Percentiles rank a stretch among this genome's conserved stretches.
phyloP scores from a whole-genome alignment of 2,329 filamentous ascomycete species.

The Exophiala calicioides region DNA sequence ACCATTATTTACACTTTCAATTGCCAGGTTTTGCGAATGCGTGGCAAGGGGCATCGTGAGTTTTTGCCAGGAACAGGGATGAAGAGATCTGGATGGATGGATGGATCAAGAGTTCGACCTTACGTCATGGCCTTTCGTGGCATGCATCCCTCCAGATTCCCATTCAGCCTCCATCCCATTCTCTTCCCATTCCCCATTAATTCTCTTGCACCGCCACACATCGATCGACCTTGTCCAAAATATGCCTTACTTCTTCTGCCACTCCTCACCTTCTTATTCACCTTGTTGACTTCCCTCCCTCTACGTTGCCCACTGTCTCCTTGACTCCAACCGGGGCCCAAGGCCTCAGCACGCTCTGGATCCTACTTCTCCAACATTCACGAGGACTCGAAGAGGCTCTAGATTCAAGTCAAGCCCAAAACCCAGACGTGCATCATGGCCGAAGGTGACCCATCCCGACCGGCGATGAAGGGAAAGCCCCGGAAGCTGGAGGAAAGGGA shows the following conservation, averaged over 20 bases:
- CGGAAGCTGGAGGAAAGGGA: constrained; percentile 35
- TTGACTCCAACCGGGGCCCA: too few species aligned
- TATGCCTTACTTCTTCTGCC: neutral
- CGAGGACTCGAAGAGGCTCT: too few species aligned
- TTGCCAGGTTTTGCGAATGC: neutral
- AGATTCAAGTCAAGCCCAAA: too few species aligned
- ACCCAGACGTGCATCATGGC: too few species aligned
- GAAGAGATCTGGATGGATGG: neutral
- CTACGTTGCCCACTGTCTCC: too few species aligned
- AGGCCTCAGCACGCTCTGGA: too few species aligned
- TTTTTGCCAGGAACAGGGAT: constrained; percentile 10
- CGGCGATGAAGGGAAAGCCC: constrained; percentile 14
- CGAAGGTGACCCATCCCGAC: constrained; percentile 10
- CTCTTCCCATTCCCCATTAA: constrained; percentile 9
- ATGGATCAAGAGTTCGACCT: too few species aligned
- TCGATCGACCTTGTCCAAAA: neutral
- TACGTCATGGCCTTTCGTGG: constrained; percentile 9
- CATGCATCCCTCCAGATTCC: neutral
- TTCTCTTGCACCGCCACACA: constrained; percentile 25
- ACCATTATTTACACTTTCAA: neutral
- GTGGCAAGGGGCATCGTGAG: too few species aligned
- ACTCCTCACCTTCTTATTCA: neutral
- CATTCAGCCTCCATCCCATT: constrained; percentile 1
- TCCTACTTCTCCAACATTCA: too few species aligned
- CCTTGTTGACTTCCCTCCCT: too few species aligned